Evolutionary conservation across 345 rosid species (phyloP).

Genomic region (Sapria himalayana): DNA sequence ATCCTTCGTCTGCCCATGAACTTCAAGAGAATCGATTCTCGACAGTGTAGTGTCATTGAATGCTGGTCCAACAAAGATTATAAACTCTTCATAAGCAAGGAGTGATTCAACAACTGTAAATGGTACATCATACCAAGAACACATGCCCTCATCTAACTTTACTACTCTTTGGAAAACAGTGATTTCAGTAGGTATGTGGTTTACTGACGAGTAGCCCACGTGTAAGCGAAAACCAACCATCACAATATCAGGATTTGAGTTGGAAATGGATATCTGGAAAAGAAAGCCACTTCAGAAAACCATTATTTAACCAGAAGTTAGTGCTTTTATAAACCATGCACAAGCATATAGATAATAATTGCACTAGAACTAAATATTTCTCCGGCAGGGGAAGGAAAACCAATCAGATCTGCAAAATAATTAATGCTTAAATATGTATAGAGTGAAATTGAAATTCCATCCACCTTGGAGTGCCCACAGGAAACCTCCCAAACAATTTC

Average conservation of each 20-base stretch:
- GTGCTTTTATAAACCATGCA: too few relatives aligned
- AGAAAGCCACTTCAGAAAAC: neutral
- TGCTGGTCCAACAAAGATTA: conserved; percentile 64
- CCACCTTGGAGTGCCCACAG: too few relatives aligned
- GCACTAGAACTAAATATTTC: too few relatives aligned
- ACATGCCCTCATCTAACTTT: conserved; percentile 89
- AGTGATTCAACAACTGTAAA: conserved; percentile 92
- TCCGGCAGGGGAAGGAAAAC: too few relatives aligned
- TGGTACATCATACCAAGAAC: conserved; percentile 94
- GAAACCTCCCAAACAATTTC: too few relatives aligned
- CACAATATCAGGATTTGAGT: conserved; percentile 84
- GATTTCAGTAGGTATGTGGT: conserved; percentile 79
- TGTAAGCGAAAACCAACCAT: conserved; percentile 95
- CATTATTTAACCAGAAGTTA: too few relatives aligned
- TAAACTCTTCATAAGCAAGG: conserved; percentile 90
- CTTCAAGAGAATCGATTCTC: conserved; percentile 86
- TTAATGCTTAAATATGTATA: too few relatives aligned
- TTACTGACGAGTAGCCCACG: conserved; percentile 78
- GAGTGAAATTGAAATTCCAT: too few relatives aligned
- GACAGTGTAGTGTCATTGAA: conserved; percentile 59
- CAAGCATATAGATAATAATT: too few relatives aligned
- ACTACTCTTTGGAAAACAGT: conserved; percentile 74
- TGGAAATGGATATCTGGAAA: conserved; percentile 67
- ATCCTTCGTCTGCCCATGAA: conserved; percentile 90
- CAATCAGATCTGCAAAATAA: too few relatives aligned